Evolutionary conservation across 768 basidiomycete species (phyloP).

Genomic region (Amanita rimosa): DNA sequence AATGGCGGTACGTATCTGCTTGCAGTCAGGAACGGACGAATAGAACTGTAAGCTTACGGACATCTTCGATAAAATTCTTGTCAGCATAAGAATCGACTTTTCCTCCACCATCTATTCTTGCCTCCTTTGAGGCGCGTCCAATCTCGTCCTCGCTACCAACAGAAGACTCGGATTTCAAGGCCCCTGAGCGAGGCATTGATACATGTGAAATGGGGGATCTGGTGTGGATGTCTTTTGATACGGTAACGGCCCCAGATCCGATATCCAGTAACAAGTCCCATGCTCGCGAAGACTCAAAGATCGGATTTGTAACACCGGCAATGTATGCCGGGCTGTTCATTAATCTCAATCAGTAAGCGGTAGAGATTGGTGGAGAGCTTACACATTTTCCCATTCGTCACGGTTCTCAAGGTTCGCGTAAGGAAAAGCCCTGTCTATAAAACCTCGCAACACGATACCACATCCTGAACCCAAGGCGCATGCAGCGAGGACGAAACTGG

Average conservation of each 20-base stretch:
- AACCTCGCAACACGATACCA: slow-evolving; percentile 72
- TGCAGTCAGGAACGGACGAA: not conserved
- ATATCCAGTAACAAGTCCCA: slow-evolving; percentile 97
- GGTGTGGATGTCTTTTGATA: slow-evolving; percentile 73
- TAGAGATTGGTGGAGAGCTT: slow-evolving; percentile 17
- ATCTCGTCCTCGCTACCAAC: slow-evolving; percentile 60
- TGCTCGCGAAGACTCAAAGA: slow-evolving; percentile 75
- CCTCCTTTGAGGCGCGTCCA: slow-evolving; percentile 45
- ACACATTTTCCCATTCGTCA: slow-evolving; percentile 88
- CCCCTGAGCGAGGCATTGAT: slow-evolving; percentile 40
- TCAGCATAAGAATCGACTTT: slow-evolving; percentile 60
- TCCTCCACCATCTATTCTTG: slow-evolving; percentile 41
- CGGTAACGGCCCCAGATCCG: slow-evolving; percentile 73
- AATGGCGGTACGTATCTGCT: slow-evolving; percentile 74
- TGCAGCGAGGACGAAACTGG: slow-evolving; percentile 85
- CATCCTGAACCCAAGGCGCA: slow-evolving; percentile 91
- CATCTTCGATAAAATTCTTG: slow-evolving; percentile 89
- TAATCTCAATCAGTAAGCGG: not conserved
- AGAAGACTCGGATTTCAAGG: slow-evolving; percentile 54
- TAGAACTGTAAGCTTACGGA: slow-evolving; percentile 27
- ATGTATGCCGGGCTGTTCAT: slow-evolving; percentile 73
- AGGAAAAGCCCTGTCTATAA: slow-evolving; percentile 88
- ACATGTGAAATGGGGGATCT: slow-evolving; percentile 38
- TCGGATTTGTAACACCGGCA: slow-evolving; percentile 95
- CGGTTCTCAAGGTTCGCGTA: slow-evolving; percentile 85